These are phyloP conservation scores for Pseudogymnoascus sp. DNA, from an alignment of 2,329 filamentous ascomycete species.

Conservation along the genomic window DNA sequence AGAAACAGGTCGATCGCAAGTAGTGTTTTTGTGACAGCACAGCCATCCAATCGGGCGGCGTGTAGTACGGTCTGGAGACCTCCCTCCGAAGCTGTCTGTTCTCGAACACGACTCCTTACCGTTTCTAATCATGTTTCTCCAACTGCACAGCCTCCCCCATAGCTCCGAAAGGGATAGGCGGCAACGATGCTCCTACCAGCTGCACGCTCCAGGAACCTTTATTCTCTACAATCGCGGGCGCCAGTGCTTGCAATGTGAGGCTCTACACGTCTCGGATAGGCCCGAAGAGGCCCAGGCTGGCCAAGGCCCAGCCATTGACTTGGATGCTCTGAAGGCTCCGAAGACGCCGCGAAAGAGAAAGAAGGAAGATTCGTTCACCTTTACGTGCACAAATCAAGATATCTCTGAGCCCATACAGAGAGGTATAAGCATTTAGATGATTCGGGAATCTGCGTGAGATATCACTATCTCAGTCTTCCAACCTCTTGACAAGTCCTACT, in stretches of 20 bases:
- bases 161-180: not conserved
- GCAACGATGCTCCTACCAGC: not conserved
- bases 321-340: not conserved
- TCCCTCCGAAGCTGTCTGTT: not conserved
- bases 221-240: not conserved
- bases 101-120: not conserved
- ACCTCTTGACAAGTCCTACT: not conserved
- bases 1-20: not conserved
- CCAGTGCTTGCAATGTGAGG: not conserved
- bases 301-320: not conserved
- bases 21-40: not conserved
- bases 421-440: not conserved
- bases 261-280: not conserved
- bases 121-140: constrained; percentile 9
- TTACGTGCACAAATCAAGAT: not conserved
- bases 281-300: not conserved
- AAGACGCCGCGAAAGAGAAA: not conserved
- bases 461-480: too few species aligned
- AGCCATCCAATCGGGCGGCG: not conserved
- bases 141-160: not conserved
- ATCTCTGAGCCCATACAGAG: not conserved
- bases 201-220: not conserved
- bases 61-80: not conserved
- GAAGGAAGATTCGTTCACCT: not conserved
- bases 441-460: not conserved